These are phyloP conservation scores for Cystobasidium pallidum DNA, from an alignment of 1,284 basidiomycete species.

Conservation along the genomic window DNA sequence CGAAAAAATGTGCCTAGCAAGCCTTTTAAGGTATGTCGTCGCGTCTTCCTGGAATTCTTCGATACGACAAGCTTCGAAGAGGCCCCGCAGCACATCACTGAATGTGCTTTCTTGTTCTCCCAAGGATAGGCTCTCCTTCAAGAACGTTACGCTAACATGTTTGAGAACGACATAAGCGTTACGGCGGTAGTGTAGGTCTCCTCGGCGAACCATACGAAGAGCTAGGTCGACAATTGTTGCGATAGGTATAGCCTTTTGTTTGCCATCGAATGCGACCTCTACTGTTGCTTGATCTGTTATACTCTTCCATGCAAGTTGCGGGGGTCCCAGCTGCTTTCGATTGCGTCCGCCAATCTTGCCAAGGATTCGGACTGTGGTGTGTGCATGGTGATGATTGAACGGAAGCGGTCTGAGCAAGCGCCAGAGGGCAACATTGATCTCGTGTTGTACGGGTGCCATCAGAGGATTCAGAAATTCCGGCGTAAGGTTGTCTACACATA, in stretches of 20 bases:
- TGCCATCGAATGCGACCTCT: slow-evolving; percentile 73
- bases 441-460: slow-evolving; percentile 85
- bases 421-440: slow-evolving; percentile 93
- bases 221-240: slow-evolving; percentile 75
- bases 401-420: slow-evolving; percentile 88
- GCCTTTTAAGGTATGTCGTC: slow-evolving; percentile 67
- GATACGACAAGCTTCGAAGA: slow-evolving; percentile 76
- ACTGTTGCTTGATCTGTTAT: slow-evolving; percentile 71
- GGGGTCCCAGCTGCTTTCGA: slow-evolving; percentile 79
- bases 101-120: slow-evolving; percentile 77
- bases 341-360: slow-evolving; percentile 97
- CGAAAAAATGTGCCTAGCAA: slow-evolving; percentile 70
- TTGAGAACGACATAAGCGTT: slow-evolving; percentile 81
- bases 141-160: slow-evolving; percentile 69
- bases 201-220: slow-evolving; percentile 67
- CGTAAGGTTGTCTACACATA: slow-evolving; percentile 99
- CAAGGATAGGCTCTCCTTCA: slow-evolving; percentile 63
- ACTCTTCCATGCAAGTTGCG: slow-evolving; percentile 72
- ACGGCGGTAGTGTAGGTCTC: slow-evolving; percentile 66
- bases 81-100: slow-evolving; percentile 69
- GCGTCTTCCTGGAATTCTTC: slow-evolving; percentile 72
- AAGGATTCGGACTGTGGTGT: slow-evolving; percentile 93
- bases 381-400: slow-evolving; percentile 87
- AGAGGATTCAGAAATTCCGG: slow-evolving; percentile 98
- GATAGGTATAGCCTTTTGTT: slow-evolving; percentile 67